A percentile compares a stretch with the other conserved stretches of the same genome.
These are phyloP conservation scores for Tuber magnatum DNA, from an alignment of 495 filamentous ascomycete species.

Conservation along the genomic window DNA sequence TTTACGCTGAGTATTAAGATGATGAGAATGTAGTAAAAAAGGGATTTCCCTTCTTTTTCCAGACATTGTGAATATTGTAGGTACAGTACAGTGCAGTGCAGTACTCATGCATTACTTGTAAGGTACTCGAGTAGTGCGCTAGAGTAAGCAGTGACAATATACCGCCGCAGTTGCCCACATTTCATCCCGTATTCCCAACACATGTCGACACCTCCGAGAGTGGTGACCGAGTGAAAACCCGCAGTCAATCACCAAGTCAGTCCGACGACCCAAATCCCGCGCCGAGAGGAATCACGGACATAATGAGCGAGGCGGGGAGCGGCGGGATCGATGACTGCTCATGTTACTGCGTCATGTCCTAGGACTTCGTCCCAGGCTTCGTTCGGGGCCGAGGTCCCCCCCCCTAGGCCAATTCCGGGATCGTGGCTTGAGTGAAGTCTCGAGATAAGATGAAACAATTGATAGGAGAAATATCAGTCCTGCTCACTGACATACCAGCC, in stretches of 20 bases:
- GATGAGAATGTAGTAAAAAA: neutral
- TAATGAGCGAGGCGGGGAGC: neutral
- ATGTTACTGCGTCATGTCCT: neutral
- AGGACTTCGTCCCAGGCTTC: neutral
- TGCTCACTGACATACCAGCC: neutral
- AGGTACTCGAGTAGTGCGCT: too few species aligned
- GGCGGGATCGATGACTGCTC: neutral
- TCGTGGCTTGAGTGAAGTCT: neutral
- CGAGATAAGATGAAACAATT: neutral
- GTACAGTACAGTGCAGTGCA: neutral
- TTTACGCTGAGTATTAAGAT: neutral
- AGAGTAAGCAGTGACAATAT: neutral
- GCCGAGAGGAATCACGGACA: neutral
- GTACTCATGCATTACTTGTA: neutral
- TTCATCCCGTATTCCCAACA: neutral
- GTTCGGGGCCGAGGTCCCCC: too few species aligned
- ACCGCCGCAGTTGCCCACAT: neutral
- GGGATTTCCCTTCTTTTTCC: neutral
- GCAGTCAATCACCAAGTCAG: neutral
- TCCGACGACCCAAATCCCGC: neutral
- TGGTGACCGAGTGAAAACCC: neutral
- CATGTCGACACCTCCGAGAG: neutral
- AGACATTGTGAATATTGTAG: neutral
- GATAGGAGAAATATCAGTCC: neutral
- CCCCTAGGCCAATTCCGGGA: too few species aligned